Conservation (phyloP, 1,139 yeast genomes). For the Candida pseudocylindracea region DNA sequence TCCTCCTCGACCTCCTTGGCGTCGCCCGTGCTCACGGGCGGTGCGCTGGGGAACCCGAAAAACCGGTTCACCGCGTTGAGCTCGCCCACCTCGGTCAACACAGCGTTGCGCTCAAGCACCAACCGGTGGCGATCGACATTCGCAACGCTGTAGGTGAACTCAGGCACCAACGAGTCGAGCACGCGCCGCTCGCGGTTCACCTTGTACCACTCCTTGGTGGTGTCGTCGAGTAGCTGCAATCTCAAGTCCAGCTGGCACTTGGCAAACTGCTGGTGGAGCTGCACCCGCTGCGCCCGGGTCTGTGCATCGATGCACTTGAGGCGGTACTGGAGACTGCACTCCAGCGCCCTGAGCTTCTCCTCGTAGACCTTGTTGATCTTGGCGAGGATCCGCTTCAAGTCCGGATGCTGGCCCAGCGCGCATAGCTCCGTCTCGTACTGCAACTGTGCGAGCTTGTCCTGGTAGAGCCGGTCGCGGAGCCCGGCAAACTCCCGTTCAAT, state of each 20-base stretch:
- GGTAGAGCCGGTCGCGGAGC: conserved; percentile 56
- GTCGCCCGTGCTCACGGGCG: conserved; percentile 14
- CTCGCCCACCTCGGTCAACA: conserved; percentile 31
- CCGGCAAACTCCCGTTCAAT: conserved; percentile 77
- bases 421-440: conserved; percentile 78
- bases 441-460: conserved; percentile 49
- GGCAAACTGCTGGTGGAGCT: conserved; percentile 68
- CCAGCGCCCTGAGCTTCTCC: conserved; percentile 44
- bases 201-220: conserved; percentile 83
- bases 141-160: conserved; percentile 11
- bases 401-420: conserved; percentile 81
- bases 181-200: conserved; percentile 76
- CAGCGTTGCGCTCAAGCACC: conserved; percentile 28
- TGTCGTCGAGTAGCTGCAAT: conserved; percentile 37
- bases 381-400: conserved; percentile 37
- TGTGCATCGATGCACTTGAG: conserved; percentile 59
- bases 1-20: conserved; percentile 45
- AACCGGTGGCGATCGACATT: conserved; percentile 9
- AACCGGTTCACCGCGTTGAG: conserved; percentile 33
- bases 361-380: conserved; percentile 54
- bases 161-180: conserved; percentile 48
- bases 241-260: conserved; percentile 51
- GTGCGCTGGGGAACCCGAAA: conserved; percentile 52
- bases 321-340: conserved; percentile 48
- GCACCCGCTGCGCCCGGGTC: conserved; percentile 58